Conservation (phyloP, 805 yeast species). For the Myxozyma nipponensis region DNA sequence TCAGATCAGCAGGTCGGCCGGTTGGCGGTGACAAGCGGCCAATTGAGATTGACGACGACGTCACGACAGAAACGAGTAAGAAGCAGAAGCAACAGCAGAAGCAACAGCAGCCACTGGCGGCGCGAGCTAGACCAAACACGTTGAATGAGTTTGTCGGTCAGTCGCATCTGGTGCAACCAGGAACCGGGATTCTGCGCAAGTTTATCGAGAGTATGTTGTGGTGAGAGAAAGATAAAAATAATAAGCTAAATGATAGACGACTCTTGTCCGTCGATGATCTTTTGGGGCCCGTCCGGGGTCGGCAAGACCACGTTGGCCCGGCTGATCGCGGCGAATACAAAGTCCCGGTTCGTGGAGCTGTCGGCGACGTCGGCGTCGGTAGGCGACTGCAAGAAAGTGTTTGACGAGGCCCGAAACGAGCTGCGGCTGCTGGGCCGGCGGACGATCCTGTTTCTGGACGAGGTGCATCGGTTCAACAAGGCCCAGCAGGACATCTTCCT, state of each 20-base stretch:
- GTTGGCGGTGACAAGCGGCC: not conserved
- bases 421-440: conserved; percentile 47
- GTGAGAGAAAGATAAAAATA: not conserved
- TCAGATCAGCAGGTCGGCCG: not conserved
- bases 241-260: conserved; percentile 29
- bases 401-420: conserved; percentile 50
- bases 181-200: conserved; percentile 57
- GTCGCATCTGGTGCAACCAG: conserved; percentile 60
- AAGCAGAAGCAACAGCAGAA: not conserved
- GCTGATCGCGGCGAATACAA: conserved; percentile 55
- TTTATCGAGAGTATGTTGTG: conserved; percentile 48
- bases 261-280: conserved; percentile 67
- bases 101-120: conserved; percentile 58
- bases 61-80: not conserved
- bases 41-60: not conserved
- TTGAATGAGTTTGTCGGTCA: conserved; percentile 82
- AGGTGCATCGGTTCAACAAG: conserved; percentile 82
- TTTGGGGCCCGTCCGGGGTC: conserved; percentile 96
- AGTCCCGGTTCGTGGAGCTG: conserved; percentile 65
- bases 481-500: conserved; percentile 84
- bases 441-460: conserved; percentile 83
- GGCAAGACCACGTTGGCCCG: conserved; percentile 83
- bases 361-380: conserved; percentile 78
- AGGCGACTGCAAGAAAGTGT: conserved; percentile 59
- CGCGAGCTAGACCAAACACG: conserved; percentile 70